These are phyloP conservation scores for Wickerhamiella nectarea DNA, from an alignment of 805 yeast genomes.

Conservation along the genomic window DNA sequence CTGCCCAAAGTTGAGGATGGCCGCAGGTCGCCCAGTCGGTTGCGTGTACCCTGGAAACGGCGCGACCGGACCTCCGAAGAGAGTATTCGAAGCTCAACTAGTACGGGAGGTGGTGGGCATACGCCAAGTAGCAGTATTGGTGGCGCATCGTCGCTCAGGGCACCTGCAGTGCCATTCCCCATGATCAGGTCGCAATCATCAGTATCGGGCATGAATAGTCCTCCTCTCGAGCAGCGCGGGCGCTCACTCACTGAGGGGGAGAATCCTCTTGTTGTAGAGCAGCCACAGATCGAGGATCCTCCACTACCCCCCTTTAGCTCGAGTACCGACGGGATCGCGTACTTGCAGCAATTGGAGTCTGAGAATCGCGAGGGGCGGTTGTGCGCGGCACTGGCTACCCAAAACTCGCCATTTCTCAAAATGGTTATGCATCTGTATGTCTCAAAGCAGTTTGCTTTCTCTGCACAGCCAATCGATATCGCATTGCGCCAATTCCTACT, in stretches of 20 bases:
- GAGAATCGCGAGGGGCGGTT: slow-evolving; percentile 8
- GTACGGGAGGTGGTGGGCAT: not conserved
- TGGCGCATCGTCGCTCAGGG: not conserved
- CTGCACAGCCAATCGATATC: slow-evolving; percentile 47
- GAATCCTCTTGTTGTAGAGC: not conserved
- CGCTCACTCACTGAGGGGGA: slow-evolving; percentile 6
- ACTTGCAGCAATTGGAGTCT: not conserved
- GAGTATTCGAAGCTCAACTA: not conserved
- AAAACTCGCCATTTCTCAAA: slow-evolving; percentile 6
- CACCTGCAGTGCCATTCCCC: slow-evolving; percentile 3
- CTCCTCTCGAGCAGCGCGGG: not conserved
- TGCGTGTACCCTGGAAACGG: slow-evolving; percentile 9
- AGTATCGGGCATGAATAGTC: not conserved
- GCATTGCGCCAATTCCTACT: slow-evolving; percentile 47
- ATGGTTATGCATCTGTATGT: slow-evolving; percentile 18
- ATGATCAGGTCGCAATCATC: slow-evolving; percentile 4
- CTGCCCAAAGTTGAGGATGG: not conserved
- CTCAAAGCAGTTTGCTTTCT: slow-evolving; percentile 34
- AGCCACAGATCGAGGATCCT: not conserved
- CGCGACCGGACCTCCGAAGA: slow-evolving; percentile 5
- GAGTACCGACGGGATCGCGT: not conserved
- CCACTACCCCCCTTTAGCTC: slow-evolving; percentile 5
- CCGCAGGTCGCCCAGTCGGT: slow-evolving; percentile 4
- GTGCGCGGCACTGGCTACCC: slow-evolving; percentile 16
- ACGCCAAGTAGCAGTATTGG: slow-evolving; percentile 1